These are phyloP conservation scores for Sclerotinia borealis DNA, from an alignment of 2,329 filamentous ascomycete species.

Conservation along the genomic window DNA sequence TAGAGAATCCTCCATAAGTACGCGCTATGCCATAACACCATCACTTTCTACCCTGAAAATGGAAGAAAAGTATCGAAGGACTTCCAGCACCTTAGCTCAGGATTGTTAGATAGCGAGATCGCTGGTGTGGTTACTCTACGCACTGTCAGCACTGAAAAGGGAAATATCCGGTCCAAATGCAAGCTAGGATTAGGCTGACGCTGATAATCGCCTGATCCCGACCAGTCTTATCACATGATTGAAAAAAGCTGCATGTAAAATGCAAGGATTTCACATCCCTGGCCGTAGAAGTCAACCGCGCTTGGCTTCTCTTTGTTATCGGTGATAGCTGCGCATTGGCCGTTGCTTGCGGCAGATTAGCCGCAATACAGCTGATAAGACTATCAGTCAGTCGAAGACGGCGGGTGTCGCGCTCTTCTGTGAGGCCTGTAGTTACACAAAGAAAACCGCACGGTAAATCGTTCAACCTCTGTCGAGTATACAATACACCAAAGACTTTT, in stretches of 20 bases:
- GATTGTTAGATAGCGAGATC: neutral
- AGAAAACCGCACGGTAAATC: constrained; percentile 6
- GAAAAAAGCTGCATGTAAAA: constrained; percentile 11
- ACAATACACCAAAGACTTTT: neutral
- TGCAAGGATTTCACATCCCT: constrained; percentile 15
- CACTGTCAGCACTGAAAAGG: neutral
- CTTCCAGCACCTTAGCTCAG: neutral
- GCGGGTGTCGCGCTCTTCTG: constrained; percentile 4
- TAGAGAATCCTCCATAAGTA: neutral
- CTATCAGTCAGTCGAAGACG: neutral
- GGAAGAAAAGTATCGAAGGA: neutral
- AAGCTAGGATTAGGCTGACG: neutral
- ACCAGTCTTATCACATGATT: constrained; percentile 18
- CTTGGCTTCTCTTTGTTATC: neutral
- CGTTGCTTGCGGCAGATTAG: constrained; percentile 3
- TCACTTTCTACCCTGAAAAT: neutral
- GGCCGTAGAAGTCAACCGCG: constrained; percentile 1
- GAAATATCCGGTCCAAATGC: neutral
- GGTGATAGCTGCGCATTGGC: neutral
- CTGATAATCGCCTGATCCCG: neutral
- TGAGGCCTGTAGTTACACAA: constrained; percentile 5
- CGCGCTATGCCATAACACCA: neutral
- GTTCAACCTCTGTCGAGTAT: constrained; percentile 4
- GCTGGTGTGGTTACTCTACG: neutral
- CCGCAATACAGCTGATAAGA: constrained; percentile 1